These are phyloP conservation scores for Hericium erinaceus DNA, from an alignment of 768 basidiomycete genomes.

Conservation along the genomic window DNA sequence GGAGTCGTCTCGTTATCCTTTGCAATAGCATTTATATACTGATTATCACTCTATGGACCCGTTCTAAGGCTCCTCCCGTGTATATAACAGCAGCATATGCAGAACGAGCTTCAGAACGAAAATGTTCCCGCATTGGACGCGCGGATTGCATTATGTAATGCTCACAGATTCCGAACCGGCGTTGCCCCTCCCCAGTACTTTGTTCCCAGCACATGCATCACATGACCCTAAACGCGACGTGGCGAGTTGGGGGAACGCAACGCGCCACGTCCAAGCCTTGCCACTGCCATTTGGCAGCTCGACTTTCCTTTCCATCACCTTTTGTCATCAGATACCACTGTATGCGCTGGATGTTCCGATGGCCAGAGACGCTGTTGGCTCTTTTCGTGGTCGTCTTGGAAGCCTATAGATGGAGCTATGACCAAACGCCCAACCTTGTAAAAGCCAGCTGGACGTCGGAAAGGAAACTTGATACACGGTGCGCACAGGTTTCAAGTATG, in stretches of 20 bases:
- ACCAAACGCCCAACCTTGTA: slow-evolving; percentile 2
- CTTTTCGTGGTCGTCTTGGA: slow-evolving; percentile 31
- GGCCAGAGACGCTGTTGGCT: slow-evolving; percentile 40
- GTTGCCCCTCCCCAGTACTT: too few species aligned
- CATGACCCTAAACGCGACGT: neutral
- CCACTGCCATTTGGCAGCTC: neutral
- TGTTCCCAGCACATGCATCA: neutral
- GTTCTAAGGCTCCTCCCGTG: too few species aligned
- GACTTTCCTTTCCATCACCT: neutral
- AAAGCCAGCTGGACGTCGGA: slow-evolving; percentile 42
- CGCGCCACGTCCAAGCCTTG: neutral
- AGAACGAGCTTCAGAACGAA: too few species aligned
- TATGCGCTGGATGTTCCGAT: slow-evolving; percentile 37
- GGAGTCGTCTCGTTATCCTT: too few species aligned
- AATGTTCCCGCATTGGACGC: too few species aligned
- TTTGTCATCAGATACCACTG: slow-evolving; percentile 11
- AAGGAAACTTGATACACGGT: slow-evolving; percentile 51
- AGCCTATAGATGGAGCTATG: slow-evolving; percentile 10
- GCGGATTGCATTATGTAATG: too few species aligned
- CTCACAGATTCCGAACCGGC: too few species aligned
- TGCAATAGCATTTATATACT: too few species aligned
- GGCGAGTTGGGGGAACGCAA: neutral
- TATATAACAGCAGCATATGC: too few species aligned
- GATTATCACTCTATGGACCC: too few species aligned
- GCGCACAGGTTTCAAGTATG: slow-evolving; percentile 14